These are phyloP conservation scores for Thalassiosira pacifica DNA, from an alignment of 352 stramenopile species.

Conservation along the genomic window DNA sequence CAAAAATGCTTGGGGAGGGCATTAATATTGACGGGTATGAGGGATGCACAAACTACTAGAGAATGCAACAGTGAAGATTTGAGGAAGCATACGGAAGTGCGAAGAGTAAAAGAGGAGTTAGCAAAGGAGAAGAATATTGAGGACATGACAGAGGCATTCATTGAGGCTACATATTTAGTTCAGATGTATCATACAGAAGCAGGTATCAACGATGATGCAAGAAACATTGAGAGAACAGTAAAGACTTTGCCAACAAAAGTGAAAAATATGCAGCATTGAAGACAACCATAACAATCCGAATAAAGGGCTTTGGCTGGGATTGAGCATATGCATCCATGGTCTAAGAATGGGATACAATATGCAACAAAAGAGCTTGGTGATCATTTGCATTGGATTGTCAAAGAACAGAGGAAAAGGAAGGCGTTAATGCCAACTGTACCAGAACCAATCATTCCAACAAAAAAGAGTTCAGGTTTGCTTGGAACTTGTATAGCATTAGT, in stretches of 20 bases:
- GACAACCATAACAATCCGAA: slow-evolving; percentile 35
- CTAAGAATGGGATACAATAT: slow-evolving; percentile 33
- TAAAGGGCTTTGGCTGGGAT: slow-evolving; percentile 46
- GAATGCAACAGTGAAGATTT: slow-evolving; percentile 14
- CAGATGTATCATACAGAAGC: slow-evolving; percentile 34
- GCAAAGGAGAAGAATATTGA: slow-evolving; percentile 29
- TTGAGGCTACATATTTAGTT: slow-evolving; percentile 17
- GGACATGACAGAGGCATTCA: slow-evolving; percentile 25
- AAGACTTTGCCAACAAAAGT: slow-evolving; percentile 6
- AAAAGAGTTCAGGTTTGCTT: slow-evolving; percentile 3
- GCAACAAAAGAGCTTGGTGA: slow-evolving; percentile 26
- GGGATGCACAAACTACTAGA: slow-evolving; percentile 23
- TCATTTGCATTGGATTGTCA: slow-evolving; percentile 31
- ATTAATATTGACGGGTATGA: slow-evolving; percentile 13
- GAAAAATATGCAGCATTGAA: slow-evolving; percentile 27
- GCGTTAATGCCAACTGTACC: too few species aligned
- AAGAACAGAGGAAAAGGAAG: slow-evolving; percentile 5
- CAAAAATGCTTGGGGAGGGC: neutral
- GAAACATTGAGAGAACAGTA: too few species aligned
- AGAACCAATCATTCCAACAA: slow-evolving; percentile 13
- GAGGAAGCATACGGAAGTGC: neutral
- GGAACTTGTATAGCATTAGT: slow-evolving; percentile 28
- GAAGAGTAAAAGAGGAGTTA: slow-evolving; percentile 24
- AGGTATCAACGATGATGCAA: slow-evolving; percentile 27
- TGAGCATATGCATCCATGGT: slow-evolving; percentile 40